Evolutionary conservation across 495 filamentous ascomycete species (phyloP), one percentile per base, ranked within the genome.

Genomic region (Trichoderma asperelloides): DNA sequence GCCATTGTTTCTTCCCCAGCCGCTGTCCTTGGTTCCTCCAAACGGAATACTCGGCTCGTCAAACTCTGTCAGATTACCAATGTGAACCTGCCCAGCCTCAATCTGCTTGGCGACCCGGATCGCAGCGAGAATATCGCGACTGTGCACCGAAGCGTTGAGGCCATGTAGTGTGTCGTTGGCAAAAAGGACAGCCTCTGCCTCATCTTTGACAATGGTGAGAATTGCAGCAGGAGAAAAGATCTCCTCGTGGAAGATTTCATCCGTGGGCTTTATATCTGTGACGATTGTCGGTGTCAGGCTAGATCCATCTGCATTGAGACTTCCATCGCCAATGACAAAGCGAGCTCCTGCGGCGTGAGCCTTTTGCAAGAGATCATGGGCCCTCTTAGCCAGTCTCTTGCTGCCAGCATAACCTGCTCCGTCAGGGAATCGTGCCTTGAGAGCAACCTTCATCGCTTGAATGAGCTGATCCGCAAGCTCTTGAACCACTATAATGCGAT

Each of bases 1-100:
- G 65, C 80, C 73, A 69, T 69, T 67, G 77, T 84, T 77, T 70
- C 82, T 62, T 63, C 89, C 89, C 72, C 80, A 91, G 3, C 89
- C 89, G 72, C 88, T 90, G 67, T 80, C 82, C 82, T 93, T 93
- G 73, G 83, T 83, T 40, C 89, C 89, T 25, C 89, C 89, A 76
- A 91, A 88, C 9, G 89, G 88, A 51, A 92, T 70, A 13, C 76
- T 77, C 11, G 84, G 72, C 74, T 91, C 89, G 68, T 93, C 89
- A 71, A 91, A 88, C 1, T 91, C 78, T 6, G 84, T 65, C 64
- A 62, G 67, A 16, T 67, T 69, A 62, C 73, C 73, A 43, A 77
- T 71, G 65, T 72, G 70, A 65, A 70, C 70, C 30, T 68, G 63
- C 37, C 89, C 89, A 3, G 87, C 86, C 73, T 88, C 79, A 16